Conservation (phyloP, 75 land plant species). For the Picea sitchensis region DNA sequence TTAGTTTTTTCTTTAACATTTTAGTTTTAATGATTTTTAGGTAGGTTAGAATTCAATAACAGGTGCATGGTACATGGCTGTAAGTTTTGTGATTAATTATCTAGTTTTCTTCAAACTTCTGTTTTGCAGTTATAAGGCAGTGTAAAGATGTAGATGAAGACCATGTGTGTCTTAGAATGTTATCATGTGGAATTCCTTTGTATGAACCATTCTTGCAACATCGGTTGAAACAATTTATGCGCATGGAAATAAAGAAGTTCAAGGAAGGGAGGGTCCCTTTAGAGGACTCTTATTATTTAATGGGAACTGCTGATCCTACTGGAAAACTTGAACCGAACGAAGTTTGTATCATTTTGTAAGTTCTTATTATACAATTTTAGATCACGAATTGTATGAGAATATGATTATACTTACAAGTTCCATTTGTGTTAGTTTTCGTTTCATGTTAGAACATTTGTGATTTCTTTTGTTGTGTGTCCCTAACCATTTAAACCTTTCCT, state of each 20-base stretch:
- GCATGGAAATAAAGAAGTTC: slow-evolving; percentile 30
- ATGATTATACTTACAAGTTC: not conserved
- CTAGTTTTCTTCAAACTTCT: not conserved
- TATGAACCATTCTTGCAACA: slow-evolving; percentile 60
- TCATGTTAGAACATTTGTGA: not conserved
- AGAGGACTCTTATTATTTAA: slow-evolving; percentile 63
- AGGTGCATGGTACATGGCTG: not conserved
- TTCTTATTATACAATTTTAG: slow-evolving; percentile 2
- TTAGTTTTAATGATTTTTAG: not conserved
- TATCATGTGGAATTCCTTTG: slow-evolving; percentile 68
- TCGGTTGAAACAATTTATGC: slow-evolving; percentile 31
- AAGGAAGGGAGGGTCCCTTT: slow-evolving; percentile 57
- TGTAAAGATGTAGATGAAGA: slow-evolving; percentile 32
- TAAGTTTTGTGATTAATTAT: not conserved
- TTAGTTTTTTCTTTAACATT: too few species aligned
- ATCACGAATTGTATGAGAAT: not conserved
- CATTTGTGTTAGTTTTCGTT: not conserved
- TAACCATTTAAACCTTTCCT: not conserved
- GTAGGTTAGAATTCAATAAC: not conserved
- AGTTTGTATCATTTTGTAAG: slow-evolving; percentile 86
- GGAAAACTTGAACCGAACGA: slow-evolving; percentile 50
- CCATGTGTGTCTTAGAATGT: slow-evolving; percentile 46
- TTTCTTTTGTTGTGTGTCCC: not conserved
- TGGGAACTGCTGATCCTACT: slow-evolving; percentile 92
- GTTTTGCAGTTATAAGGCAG: slow-evolving; percentile 26